Evolutionary conservation across 1,139 yeast genomes (phyloP).

Genomic region (Yamadazyma jaroonii): DNA sequence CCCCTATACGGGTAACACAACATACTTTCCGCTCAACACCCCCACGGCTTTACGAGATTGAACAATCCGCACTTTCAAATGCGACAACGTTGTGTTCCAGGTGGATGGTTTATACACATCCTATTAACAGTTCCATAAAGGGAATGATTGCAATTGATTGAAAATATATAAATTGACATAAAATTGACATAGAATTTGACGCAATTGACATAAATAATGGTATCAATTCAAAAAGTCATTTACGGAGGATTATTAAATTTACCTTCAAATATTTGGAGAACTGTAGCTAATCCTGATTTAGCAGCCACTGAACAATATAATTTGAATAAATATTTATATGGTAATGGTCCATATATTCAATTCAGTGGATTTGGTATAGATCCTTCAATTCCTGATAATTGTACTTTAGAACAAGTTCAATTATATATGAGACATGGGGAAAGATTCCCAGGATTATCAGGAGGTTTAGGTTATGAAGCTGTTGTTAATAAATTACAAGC

Average conservation of each 20-base stretch:
- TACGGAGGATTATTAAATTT: conserved; percentile 13
- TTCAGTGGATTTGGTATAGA: conserved; percentile 33
- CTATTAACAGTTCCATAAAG: no score
- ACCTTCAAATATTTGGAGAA: conserved; percentile 13
- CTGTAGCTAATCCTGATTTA: conserved; percentile 27
- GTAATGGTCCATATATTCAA: conserved; percentile 39
- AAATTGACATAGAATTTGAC: no score
- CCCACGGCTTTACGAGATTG: no score
- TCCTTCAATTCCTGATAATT: conserved; percentile 29
- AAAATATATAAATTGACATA: no score
- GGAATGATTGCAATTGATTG: no score
- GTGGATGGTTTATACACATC: not conserved
- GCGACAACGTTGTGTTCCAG: not conserved
- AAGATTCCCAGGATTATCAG: conserved; percentile 29
- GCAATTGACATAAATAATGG: conserved; percentile 8
- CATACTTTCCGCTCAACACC: no score
- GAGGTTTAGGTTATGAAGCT: conserved; percentile 21
- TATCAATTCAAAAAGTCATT: conserved; percentile 11
- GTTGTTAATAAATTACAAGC: conserved; percentile 20
- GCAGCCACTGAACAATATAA: conserved; percentile 31
- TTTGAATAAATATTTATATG: conserved; percentile 30
- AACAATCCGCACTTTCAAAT: no score
- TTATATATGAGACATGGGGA: conserved; percentile 37
- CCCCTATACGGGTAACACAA: no score
- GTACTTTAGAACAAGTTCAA: conserved; percentile 35